Conservation (phyloP, 2,329 filamentous ascomycete species). For the Calonectria pseudoturangicola region DNA sequence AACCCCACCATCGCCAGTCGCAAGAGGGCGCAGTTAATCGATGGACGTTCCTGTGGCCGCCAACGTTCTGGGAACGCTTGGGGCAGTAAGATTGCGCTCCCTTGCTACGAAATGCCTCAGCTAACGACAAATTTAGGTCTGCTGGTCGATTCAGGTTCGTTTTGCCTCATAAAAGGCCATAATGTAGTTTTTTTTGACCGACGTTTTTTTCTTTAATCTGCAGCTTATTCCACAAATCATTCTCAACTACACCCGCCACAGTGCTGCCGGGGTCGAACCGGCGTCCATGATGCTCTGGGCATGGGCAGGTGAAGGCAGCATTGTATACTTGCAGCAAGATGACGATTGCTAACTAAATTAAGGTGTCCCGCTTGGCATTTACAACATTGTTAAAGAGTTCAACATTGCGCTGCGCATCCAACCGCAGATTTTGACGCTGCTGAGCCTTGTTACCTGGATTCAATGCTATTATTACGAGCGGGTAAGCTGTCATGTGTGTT, state of each 20-base stretch:
- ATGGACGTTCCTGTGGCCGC: constrained; percentile 33
- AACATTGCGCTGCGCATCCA: constrained; percentile 65
- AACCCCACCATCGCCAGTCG: constrained; percentile 9
- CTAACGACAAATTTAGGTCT: constrained; percentile 26
- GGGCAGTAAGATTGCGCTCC: constrained; percentile 11
- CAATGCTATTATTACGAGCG: constrained; percentile 66
- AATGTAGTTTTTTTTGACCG: not conserved
- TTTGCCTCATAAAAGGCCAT: not conserved
- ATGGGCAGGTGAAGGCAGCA: constrained; percentile 66
- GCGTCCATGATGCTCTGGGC: constrained; percentile 85
- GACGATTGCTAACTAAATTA: no score
- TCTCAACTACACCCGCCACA: constrained; percentile 79
- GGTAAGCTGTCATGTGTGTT: constrained; percentile 43
- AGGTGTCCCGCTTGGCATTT: constrained; percentile 76
- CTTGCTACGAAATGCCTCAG: constrained; percentile 23
- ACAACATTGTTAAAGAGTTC: constrained; percentile 65
- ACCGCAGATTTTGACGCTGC: constrained; percentile 64
- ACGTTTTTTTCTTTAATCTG: not conserved
- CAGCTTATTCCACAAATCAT: constrained; percentile 82
- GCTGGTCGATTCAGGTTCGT: constrained; percentile 34
- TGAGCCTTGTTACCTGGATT: constrained; percentile 66
- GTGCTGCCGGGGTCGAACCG: constrained; percentile 78
- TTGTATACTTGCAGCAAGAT: no score
- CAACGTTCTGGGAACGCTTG: constrained; percentile 34
- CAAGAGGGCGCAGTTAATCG: not conserved